Base-by-base conservation (phyloP, 2,329 filamentous ascomycete species). In the Hypoxylon sp. region DNA sequence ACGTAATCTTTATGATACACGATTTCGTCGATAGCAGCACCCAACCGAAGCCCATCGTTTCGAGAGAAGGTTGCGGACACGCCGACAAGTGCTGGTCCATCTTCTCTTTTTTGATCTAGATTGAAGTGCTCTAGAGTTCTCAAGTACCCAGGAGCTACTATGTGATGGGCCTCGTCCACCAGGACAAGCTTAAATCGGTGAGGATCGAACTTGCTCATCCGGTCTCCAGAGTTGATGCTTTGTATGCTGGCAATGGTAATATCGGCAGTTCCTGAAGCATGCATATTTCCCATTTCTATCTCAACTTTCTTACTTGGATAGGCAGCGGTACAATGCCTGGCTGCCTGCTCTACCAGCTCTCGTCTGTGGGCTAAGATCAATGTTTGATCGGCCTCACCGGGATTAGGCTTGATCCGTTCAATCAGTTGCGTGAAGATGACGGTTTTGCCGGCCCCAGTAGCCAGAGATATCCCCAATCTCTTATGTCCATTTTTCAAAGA, bases 361-460 rank as follows among this genome's bases (percentile, higher is more conserved):
- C 90, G 86, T 19, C 94, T 86, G 71, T 99, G 94, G 11, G 91
- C 94, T 31, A 99, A 78, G 58, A 99, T 95, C 51, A 99, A 79
- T 0, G 93, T 96, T 67, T 91, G 90, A 1, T 83, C 83, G 15
- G 87, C 87, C 53, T 74, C 67, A 20, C 79, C 69, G 41, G 77
- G 75, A 7, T 75, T 77, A 4, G 86, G 72, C 42, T 76, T 71
- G 40, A 97, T 78, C 50, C 89, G 87, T 64, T 90, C 85, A 56
- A 99, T 96, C 34, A 99, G 80, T 68, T 96, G 91, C 8, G 93
- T 97, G 74, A 99, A 99, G 63, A 99, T 92, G 67, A 99, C 90
- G 5, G 91, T 97, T 71, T 97, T 97, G 4, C 91, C 91, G 57
- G 89, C 86, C 1, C 92, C 91, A 3, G 92, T 97, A 2, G 91